Evolutionary conservation across 495 filamentous ascomycete species (phyloP).

Genomic region (Tuber indicum): DNA sequence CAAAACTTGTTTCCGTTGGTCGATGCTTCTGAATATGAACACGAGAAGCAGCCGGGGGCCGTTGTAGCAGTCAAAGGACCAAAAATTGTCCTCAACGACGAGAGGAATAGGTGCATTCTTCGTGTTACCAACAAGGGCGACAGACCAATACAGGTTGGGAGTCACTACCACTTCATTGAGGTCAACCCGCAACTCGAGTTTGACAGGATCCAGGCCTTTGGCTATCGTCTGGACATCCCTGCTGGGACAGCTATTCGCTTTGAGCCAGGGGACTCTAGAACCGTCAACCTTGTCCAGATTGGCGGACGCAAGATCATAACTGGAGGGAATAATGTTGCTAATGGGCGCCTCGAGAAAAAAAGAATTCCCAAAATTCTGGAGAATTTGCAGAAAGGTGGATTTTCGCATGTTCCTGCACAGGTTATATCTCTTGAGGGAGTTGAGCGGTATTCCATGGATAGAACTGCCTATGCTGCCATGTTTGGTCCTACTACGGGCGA

Average conservation of each 20-base stretch:
- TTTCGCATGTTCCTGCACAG: constrained; percentile 62
- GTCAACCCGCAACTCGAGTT: constrained; percentile 86
- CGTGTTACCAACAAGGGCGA: constrained; percentile 82
- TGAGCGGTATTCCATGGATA: constrained; percentile 61
- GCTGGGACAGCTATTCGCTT: constrained; percentile 92
- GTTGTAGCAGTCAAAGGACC: constrained; percentile 63
- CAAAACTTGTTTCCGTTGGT: constrained; percentile 43
- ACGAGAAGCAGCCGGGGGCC: constrained; percentile 67
- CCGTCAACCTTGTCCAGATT: constrained; percentile 88
- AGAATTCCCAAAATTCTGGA: constrained; percentile 59
- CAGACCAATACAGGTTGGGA: constrained; percentile 70
- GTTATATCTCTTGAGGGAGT: constrained; percentile 47
- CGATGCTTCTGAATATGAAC: constrained; percentile 56
- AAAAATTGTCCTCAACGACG: constrained; percentile 63
- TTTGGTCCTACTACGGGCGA: constrained; percentile 92
- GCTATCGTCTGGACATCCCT: constrained; percentile 80
- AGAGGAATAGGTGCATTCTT: constrained; percentile 64
- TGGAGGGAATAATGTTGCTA: constrained; percentile 75
- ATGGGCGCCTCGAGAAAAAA: constrained; percentile 59
- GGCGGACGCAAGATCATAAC: constrained; percentile 72
- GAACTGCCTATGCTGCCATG: constrained; percentile 73
- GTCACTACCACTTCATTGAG: constrained; percentile 96
- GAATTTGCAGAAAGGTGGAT: constrained; percentile 62
- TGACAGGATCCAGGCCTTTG: constrained; percentile 77
- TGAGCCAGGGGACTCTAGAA: constrained; percentile 89